Percentiles rank a stretch among this genome's conserved stretches.
These are phyloP conservation scores for Metarhizium anisopliae DNA, from an alignment of 2,329 filamentous ascomycete genomes.

Conservation along the genomic window DNA sequence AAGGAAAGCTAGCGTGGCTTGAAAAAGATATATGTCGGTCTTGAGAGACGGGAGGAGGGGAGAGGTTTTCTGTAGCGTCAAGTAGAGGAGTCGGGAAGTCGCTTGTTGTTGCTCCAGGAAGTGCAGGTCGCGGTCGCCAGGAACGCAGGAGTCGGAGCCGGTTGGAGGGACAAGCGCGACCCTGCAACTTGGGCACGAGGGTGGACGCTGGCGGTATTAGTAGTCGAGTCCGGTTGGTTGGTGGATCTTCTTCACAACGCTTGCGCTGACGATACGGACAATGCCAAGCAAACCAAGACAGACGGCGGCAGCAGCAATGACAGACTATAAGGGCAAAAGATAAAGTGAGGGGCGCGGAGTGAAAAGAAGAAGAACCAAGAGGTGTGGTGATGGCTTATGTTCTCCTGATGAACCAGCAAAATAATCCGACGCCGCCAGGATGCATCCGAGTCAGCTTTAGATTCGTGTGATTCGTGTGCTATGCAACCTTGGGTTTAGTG, in stretches of 20 bases:
- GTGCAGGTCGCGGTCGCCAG: background rate
- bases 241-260: background rate
- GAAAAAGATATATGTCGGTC: background rate
- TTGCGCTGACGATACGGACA: background rate
- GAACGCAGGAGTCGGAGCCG: background rate
- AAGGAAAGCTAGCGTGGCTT: background rate
- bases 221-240: background rate
- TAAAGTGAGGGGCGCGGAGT: background rate
- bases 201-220: background rate
- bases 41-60: background rate
- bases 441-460: background rate
- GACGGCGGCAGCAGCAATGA: background rate
- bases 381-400: background rate
- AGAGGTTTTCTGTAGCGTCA: background rate
- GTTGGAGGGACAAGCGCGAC: background rate
- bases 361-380: background rate
- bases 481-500: background rate
- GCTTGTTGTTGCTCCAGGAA: background rate
- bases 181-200: background rate
- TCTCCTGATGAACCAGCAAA: background rate
- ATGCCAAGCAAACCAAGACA: background rate
- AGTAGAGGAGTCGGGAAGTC: background rate
- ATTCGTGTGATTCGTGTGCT: background rate
- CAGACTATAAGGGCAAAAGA: background rate
- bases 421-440: background rate